Evolutionary conservation across 371 early-diverging fungal species (phyloP), one percentile per base, ranked within the genome.

Genomic region (Mortierella sp.): DNA sequence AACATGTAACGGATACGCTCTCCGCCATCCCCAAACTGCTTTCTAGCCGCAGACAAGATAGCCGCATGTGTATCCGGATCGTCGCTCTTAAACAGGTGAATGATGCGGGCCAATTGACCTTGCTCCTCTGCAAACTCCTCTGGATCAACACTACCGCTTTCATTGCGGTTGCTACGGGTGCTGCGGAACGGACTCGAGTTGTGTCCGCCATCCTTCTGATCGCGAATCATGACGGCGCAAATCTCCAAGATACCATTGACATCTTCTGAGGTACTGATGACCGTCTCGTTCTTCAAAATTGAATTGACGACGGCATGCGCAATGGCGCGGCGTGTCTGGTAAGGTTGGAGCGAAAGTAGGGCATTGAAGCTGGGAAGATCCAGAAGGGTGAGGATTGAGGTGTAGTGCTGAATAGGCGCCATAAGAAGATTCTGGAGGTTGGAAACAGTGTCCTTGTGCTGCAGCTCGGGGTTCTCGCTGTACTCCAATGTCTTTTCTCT

Each of bases 81-180:
- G 5, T 85, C 88, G 19, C 87, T 85, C 60, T 81, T 85, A 53
- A 97, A 83, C 54, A 95, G 71, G 67, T 95, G 93, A 39, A 96
- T 88, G 59, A 96, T 82, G 64, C 93, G 90, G 3, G 95, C 96
- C 44, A 95, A 67, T 67, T 89, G 81, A 3, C 90, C 90, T 68
- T 94, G 94, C 72, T 96, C 96, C 68, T 94, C 94, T 1, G 88
- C 86, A 53, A 89, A 80, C 50, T 91, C 93, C 27, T 91, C 92
- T 52, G 85, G 85, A 69, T 90, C 89, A 45, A 88, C 76, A 48
- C 80, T 79, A 12, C 70, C 64, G 29, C 82, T 83, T 44, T 85
- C 86, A 29, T 71, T 52, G 12, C 73, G 86, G 46, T 61, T 54
- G 51, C 50, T 59, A 51, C 78, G 76, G 22, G 61, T 59, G 62